A percentile compares a stretch with the other conserved stretches of the same genome.
Conservation (phyloP, 768 basidiomycete genomes). For the Suillus paluster region DNA sequence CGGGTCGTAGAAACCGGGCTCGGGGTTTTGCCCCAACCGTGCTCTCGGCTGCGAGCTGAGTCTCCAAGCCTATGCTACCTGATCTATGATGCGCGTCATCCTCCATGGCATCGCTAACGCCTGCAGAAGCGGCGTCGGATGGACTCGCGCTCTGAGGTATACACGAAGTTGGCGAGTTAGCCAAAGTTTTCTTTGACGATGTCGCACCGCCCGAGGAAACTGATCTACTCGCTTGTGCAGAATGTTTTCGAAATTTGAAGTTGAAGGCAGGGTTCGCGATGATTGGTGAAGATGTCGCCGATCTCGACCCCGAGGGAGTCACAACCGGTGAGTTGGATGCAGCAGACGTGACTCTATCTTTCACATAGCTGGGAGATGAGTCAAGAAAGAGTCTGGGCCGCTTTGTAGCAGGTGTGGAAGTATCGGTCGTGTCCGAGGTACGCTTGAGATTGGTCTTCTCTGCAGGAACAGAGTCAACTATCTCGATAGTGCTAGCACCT, state of each 20-base stretch:
- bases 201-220: too few species aligned
- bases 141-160: not conserved
- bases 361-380: not conserved
- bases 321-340: not conserved
- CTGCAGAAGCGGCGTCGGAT: not conserved
- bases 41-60: not conserved
- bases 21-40: not conserved
- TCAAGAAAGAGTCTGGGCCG: not conserved
- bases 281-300: not conserved
- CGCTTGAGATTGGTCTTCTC: conserved; percentile 1
- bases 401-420: not conserved
- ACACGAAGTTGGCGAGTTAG: not conserved
- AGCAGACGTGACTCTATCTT: not conserved
- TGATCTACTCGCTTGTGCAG: not conserved
- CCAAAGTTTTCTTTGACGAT: not conserved
- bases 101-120: not conserved
- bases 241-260: not conserved
- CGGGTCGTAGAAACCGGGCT: not conserved
- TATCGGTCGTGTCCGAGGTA: not conserved
- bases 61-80: not conserved
- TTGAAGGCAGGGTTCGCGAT: not conserved
- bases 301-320: not conserved
- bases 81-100: not conserved
- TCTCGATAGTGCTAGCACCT: not conserved
- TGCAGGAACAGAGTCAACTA: not conserved